Conservation (phyloP, 1,284 basidiomycete species). For the Xerocomus nothofagi region DNA sequence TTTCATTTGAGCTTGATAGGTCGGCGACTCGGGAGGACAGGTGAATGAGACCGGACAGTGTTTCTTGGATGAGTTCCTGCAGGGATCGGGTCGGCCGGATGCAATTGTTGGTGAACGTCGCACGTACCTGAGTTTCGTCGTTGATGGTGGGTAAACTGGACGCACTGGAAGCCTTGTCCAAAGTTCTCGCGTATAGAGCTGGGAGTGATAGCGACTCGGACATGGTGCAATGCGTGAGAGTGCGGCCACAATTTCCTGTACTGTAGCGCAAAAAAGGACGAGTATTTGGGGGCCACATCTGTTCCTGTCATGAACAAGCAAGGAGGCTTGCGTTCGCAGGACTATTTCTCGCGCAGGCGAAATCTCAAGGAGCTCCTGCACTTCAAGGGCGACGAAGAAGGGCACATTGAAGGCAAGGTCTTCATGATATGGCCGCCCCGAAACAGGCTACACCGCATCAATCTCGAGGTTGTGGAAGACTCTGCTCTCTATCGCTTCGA, state of each 20-base stretch:
- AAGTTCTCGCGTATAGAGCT: conserved; percentile 45
- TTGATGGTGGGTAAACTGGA: conserved; percentile 46
- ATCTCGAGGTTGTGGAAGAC: conserved; percentile 27
- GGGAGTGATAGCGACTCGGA: conserved; percentile 38
- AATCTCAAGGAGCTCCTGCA: conserved; percentile 24
- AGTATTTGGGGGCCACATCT: conserved; percentile 18
- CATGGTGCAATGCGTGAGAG: conserved; percentile 24
- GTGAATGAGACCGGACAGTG: conserved; percentile 52
- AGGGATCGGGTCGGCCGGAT: conserved; percentile 15
- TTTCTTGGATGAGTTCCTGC: conserved; percentile 59
- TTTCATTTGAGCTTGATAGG: conserved; percentile 82
- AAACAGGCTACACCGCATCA: conserved; percentile 26
- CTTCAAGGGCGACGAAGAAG: conserved; percentile 22
- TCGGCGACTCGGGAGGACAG: conserved; percentile 51
- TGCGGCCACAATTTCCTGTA: conserved; percentile 1
- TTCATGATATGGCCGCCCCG: conserved; percentile 45
- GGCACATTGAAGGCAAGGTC: conserved; percentile 42
- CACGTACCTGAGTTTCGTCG: conserved; percentile 50
- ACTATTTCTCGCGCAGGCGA: conserved; percentile 27
- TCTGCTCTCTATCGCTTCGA: conserved; percentile 36
- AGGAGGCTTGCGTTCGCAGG: neutral
- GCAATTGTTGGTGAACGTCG: neutral
- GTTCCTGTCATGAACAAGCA: conserved; percentile 14
- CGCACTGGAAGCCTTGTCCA: conserved; percentile 46
- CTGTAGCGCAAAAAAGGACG: neutral